Evolutionary conservation across 345 rosid species (phyloP).

Genomic region (Melaleuca quinquenervia): DNA sequence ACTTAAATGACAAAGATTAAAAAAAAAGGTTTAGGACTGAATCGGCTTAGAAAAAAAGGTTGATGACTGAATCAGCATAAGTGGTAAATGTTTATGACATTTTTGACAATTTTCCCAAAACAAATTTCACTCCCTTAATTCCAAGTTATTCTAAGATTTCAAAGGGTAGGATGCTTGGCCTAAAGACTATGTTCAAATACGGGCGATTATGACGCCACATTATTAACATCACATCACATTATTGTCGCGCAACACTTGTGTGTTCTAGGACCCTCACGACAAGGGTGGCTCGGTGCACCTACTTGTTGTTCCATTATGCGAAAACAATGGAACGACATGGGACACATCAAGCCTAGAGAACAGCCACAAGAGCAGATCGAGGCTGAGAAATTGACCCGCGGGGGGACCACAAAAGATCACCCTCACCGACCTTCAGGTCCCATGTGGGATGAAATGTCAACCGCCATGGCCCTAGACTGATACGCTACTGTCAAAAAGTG

Average conservation of each 20-base stretch:
- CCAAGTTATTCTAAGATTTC: not conserved
- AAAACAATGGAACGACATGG: not conserved
- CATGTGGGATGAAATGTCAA: not conserved
- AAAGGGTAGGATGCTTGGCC: fast-evolving
- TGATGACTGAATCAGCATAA: too few relatives aligned
- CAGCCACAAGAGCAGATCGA: not conserved
- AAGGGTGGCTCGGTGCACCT: not conserved
- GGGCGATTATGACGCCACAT: not conserved
- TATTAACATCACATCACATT: not conserved
- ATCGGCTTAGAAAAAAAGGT: too few relatives aligned
- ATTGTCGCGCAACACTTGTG: not conserved
- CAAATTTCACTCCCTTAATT: not conserved
- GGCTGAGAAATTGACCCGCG: not conserved
- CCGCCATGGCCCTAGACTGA: not conserved
- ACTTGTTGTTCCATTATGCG: not conserved
- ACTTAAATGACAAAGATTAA: too few relatives aligned
- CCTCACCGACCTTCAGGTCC: not conserved
- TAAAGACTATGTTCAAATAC: not conserved
- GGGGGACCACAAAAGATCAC: not conserved
- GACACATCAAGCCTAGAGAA: not conserved
- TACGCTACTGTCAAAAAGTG: not conserved
- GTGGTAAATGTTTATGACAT: too few relatives aligned
- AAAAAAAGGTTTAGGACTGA: too few relatives aligned
- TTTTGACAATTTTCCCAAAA: too few relatives aligned
- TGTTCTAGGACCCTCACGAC: not conserved